These are phyloP conservation scores for Suillus americanus DNA, from an alignment of 768 basidiomycete genomes.

Conservation along the genomic window DNA sequence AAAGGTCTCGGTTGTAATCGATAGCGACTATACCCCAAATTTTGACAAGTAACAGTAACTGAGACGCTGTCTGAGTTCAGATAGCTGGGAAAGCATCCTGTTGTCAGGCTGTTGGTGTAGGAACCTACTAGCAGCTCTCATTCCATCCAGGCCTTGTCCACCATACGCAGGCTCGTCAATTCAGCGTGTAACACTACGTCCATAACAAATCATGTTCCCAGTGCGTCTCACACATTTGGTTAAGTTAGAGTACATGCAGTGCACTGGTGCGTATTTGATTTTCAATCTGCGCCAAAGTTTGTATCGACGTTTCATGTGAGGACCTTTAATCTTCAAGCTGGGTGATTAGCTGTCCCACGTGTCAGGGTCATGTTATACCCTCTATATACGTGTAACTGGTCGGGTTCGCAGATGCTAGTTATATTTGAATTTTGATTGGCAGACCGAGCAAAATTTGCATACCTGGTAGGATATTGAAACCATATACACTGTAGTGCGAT, in stretches of 20 bases:
- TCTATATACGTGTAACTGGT: background rate
- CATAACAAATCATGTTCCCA: background rate
- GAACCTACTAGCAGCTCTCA: background rate
- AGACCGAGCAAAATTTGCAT: too few species aligned
- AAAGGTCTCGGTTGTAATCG: background rate
- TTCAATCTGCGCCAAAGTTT: background rate
- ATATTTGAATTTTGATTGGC: too few species aligned
- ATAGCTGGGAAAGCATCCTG: background rate
- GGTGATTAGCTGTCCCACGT: background rate
- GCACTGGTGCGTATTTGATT: background rate
- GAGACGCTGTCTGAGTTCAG: background rate
- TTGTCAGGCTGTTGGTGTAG: background rate
- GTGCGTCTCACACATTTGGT: background rate
- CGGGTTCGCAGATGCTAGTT: too few species aligned
- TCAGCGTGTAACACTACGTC: background rate
- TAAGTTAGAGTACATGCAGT: background rate
- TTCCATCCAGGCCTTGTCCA: background rate
- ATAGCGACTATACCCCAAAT: background rate
- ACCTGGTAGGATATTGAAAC: too few species aligned
- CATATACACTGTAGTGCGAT: too few species aligned
- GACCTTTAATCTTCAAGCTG: background rate
- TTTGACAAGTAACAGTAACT: background rate
- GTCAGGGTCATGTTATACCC: background rate
- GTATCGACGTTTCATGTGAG: background rate
- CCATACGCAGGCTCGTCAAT: background rate